These are phyloP conservation scores for Amaranthus tricolor DNA, from an alignment of 179 eudicot species.

Conservation along the genomic window DNA sequence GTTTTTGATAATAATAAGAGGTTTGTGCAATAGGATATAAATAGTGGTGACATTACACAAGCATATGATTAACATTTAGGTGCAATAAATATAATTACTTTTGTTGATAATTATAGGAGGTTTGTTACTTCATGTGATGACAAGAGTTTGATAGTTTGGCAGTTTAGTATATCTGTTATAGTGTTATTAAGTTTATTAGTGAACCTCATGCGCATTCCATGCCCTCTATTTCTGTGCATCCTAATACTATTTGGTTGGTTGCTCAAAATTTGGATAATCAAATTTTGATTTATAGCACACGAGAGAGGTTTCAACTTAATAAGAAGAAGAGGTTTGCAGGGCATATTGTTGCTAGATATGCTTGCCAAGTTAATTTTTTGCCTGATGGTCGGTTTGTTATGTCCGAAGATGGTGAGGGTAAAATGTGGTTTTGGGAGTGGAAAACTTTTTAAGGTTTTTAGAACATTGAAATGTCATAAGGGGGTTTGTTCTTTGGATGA, in stretches of 20 bases:
- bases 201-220: constrained; percentile 80
- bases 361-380: constrained; percentile 32
- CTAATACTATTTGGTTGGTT: too few relatives aligned
- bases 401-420: too few relatives aligned
- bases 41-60: constrained; percentile 77
- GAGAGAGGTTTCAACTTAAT: too few relatives aligned
- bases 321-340: too few relatives aligned
- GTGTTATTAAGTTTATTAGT: constrained; percentile 91
- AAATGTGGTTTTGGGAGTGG: constrained; percentile 39
- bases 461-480: constrained; percentile 80
- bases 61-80: constrained; percentile 98
- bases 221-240: too few relatives aligned
- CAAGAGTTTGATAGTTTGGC: constrained; percentile 92
- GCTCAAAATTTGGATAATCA: too few relatives aligned
- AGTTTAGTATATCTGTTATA: constrained; percentile 93
- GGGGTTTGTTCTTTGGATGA: too few relatives aligned
- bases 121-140: constrained; percentile 97
- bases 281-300: too few relatives aligned
- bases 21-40: constrained; percentile 97
- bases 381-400: constrained; percentile 65
- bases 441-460: constrained; percentile 86
- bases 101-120: constrained; percentile 89
- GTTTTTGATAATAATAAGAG: constrained; percentile 98
- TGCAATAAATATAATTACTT: constrained; percentile 88
- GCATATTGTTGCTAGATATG: too few relatives aligned